Evolutionary conservation across 306 rosid species (phyloP).

Genomic region (Dryas drummondii): DNA sequence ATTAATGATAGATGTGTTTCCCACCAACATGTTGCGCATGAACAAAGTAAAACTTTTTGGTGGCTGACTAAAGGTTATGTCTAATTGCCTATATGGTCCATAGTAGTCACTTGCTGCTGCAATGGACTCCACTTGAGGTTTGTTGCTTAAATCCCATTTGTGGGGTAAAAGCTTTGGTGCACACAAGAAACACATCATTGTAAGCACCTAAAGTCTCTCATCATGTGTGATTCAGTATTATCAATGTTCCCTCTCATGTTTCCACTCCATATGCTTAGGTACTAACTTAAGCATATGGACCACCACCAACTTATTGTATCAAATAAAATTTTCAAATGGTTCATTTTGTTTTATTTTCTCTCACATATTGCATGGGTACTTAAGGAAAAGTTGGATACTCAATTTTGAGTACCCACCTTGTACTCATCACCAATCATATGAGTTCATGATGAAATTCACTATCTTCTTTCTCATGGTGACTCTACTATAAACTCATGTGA

Average conservation of each 20-base stretch:
- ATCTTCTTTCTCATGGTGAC: no score
- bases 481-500: no score
- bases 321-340: neutral
- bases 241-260: neutral
- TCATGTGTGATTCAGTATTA: neutral
- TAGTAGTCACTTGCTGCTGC: conserved; percentile 19
- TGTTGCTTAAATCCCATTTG: conserved; percentile 15
- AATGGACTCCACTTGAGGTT: conserved; percentile 26
- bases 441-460: no score
- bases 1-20: conserved; percentile 37
- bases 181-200: conserved; percentile 7
- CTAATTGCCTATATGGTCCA: conserved; percentile 3
- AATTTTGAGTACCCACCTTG: no score
- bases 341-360: no score
- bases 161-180: conserved; percentile 11
- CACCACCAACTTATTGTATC: neutral
- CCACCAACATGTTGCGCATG: conserved; percentile 36
- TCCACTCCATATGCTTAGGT: neutral
- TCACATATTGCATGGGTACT: neutral
- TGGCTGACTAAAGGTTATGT: conserved; percentile 30
- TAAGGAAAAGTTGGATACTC: no score
- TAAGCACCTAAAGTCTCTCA: neutral
- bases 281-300: neutral
- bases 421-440: no score
- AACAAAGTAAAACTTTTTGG: conserved; percentile 25